Conservation (phyloP, 2,329 filamentous ascomycete species). For the Cladosporium sp. region DNA sequence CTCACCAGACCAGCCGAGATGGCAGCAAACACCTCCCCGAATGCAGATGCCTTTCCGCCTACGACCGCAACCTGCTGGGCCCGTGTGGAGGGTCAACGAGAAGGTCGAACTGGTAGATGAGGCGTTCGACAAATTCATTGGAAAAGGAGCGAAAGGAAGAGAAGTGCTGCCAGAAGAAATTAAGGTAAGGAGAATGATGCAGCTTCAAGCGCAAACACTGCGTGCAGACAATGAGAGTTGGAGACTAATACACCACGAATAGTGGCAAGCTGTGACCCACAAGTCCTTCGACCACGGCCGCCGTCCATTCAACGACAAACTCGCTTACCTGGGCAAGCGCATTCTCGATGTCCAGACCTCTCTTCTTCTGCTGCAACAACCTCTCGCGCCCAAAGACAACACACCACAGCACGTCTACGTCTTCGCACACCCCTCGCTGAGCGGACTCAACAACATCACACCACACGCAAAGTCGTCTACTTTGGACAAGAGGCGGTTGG, state of each 20-base stretch:
- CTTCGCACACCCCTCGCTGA: constrained; percentile 66
- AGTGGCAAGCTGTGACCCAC: constrained; percentile 91
- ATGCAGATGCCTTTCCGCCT: constrained; percentile 50
- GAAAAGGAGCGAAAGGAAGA: constrained; percentile 48
- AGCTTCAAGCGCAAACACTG: neutral
- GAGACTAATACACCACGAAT: neutral
- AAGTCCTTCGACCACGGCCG: constrained; percentile 97
- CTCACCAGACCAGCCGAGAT: constrained; percentile 37
- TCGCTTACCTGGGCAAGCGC: constrained; percentile 76
- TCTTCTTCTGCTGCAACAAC: constrained; percentile 54
- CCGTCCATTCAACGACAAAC: constrained; percentile 87
- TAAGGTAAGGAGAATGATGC: constrained; percentile 46
- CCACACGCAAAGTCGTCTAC: constrained; percentile 56
- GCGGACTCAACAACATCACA: constrained; percentile 69
- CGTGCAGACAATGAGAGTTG: neutral
- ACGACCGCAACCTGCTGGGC: constrained; percentile 54
- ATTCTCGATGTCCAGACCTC: constrained; percentile 63
- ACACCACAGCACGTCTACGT: constrained; percentile 10
- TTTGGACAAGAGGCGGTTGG: constrained; percentile 62
- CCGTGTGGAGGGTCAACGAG: constrained; percentile 67
- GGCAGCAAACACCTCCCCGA: constrained; percentile 45
- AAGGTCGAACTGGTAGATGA: constrained; percentile 70
- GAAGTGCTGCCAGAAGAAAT: constrained; percentile 82
- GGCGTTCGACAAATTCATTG: constrained; percentile 70
- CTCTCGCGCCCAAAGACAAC: constrained; percentile 19